A percentile compares a stretch with the other conserved stretches of the same genome.
phyloP scores from a whole-genome alignment of 1,284 basidiomycete species.

The Meripilus lineatus region DNA sequence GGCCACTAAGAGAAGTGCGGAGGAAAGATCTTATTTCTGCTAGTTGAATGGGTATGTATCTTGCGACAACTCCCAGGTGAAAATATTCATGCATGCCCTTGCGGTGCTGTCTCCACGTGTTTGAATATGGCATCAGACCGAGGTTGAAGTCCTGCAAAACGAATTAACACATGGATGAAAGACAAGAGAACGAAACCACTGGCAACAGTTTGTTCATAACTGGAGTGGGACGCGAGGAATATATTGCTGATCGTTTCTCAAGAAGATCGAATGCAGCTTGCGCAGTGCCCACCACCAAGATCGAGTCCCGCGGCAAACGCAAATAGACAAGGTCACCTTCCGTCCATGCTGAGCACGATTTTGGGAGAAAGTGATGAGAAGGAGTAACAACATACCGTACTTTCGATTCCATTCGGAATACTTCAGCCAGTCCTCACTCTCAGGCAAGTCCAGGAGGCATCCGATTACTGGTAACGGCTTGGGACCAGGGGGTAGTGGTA shows the following conservation, averaged over 20 bases:
- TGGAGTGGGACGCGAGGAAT: background rate
- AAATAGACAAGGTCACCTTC: too few relatives aligned
- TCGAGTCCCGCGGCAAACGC: too few relatives aligned
- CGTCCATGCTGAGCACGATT: too few relatives aligned
- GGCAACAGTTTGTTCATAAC: constrained; percentile 3
- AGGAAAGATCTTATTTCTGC: constrained; percentile 16
- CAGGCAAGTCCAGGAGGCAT: constrained; percentile 7
- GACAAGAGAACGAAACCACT: too few relatives aligned
- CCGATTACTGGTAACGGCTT: constrained; percentile 4
- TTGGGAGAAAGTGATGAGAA: too few relatives aligned
- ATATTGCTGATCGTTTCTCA: constrained; percentile 4
- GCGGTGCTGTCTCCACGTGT: constrained; percentile 25
- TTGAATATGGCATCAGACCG: constrained; percentile 29
- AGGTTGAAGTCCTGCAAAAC: constrained; percentile 24
- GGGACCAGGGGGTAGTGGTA: constrained; percentile 9
- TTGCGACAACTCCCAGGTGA: constrained; percentile 8
- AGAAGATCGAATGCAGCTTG: background rate
- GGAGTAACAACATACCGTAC: constrained; percentile 5
- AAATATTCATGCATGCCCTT: constrained; percentile 18
- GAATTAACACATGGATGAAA: background rate
- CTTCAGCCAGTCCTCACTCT: background rate
- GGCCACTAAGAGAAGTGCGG: constrained; percentile 15
- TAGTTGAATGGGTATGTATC: constrained; percentile 14
- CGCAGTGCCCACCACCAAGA: background rate
- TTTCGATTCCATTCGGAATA: constrained; percentile 2